Evolutionary conservation across 768 basidiomycete genomes (phyloP), one percentile per base, ranked within the genome.

Genomic region (Goffeauzyma gilvescens): DNA sequence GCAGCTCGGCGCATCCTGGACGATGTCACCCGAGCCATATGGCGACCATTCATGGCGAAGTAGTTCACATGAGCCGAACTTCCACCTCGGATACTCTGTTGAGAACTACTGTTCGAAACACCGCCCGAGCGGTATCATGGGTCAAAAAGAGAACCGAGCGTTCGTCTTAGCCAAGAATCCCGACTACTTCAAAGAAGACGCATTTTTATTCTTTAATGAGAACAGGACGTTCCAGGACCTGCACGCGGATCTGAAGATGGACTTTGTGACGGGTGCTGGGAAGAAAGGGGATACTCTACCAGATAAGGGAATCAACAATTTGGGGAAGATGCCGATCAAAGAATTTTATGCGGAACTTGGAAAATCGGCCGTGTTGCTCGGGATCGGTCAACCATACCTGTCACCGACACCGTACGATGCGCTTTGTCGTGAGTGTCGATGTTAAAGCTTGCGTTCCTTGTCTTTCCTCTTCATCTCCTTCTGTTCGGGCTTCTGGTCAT

Each of bases 371-470:
- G 38, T 48, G 4, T 26, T 51, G 31, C 8, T 51, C 6, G 50
- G 50, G 17, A 25, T 48, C 14, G 50, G 50, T 4, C 22, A 34
- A 5, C 50, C 50, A 9, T 15, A 12, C 12, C 27, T 51, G 8
- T 48, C 46, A 12, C 50, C 46, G 18, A 44, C 46, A 6, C 50
- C 46, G 7, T 51, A 44, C 23, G 50, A 51, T 26, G 50, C 46
- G 2, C 38, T 51, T 4, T 48, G 50, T 35, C 20, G 14, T n/a
- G 34, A n/a, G 34, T n/a, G 8, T 35, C n/a, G n/a, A n/a, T n/a
- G n/a, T n/a, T n/a, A n/a, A n/a, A n/a, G n/a, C n/a, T n/a, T n/a
- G n/a, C n/a, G n/a, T n/a, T n/a, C n/a, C n/a, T n/a, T n/a, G n/a
- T n/a, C n/a, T n/a, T n/a, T n/a, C n/a, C n/a, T n/a, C n/a, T n/a